Base-by-base conservation (phyloP, 495 filamentous ascomycete species). In the Pseudoneurospora amorphoporcata region DNA sequence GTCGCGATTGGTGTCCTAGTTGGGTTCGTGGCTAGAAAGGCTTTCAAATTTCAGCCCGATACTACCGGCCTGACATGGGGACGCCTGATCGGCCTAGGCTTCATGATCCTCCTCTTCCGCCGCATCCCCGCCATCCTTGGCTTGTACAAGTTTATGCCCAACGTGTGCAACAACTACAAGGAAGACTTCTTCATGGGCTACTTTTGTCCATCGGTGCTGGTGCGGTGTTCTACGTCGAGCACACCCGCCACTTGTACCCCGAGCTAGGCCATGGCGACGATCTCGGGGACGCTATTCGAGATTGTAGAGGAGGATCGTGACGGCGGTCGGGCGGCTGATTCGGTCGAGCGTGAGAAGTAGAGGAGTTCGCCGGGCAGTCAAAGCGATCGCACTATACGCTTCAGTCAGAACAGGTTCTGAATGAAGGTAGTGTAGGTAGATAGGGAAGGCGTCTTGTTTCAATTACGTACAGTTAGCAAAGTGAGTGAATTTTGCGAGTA, bases 141-240 rank as follows among this genome's bases (percentile, higher is more conserved):
- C 42, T 79, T 73, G 16, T 82, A 92, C 81, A 91, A 89, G 77
- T 84, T 87, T 65, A 94, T 96, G 79, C 90, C 77, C 85, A 90
- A 76, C 86, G 93, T 77, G 84, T 90, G 79, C 81, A 91, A 76
- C 75, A 87, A 72, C 81, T 86, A 61, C 89, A 79, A 78, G 71
- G 80, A 95, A 72, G 92, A 92, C 4, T 79, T 90, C 6, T 94
- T 95, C 73, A 92, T 94, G 70, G 94, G 94, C 12, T 95, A 95
- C 81, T 97, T 97, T 77, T 93, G 93, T 3, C 94, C 94, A 95
- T 97, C 72, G 94, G 94, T 23, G 92, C 95, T 32, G 90, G 90
- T 39, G 92, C 94, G 2, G 85, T 96, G 41, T 96, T 95, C 81
- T 97, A 97, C 79, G 86, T 95, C 14, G 85, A 89, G 75, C 87